Evolutionary conservation across 345 rosid species (phyloP).

Genomic region (Hibiscus syriacus): DNA sequence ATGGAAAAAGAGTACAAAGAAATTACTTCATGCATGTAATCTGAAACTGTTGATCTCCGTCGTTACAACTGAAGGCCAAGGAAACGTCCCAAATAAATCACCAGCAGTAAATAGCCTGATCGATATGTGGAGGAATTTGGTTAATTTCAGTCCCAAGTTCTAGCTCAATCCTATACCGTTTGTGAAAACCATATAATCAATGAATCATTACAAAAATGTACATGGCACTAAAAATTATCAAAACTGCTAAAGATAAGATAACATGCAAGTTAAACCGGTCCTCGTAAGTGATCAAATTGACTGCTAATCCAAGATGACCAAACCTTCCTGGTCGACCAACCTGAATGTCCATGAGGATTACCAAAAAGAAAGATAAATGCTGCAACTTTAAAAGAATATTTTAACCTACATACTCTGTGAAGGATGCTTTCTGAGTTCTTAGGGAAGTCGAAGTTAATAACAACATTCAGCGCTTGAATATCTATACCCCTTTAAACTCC

Average conservation of each 20-base stretch:
- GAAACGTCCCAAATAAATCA: constrained; percentile 25
- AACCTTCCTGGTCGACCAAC: constrained; percentile 99
- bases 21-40: background rate
- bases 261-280: constrained; percentile 94
- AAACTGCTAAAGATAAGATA: background rate
- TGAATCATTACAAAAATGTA: background rate
- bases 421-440: constrained; percentile 93
- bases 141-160: constrained; percentile 99
- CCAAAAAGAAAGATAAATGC: background rate
- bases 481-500: constrained; percentile 95
- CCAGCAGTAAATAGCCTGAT: constrained; percentile 88
- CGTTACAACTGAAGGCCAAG: constrained; percentile 15
- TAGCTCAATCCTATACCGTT: constrained; percentile 98
- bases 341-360: constrained; percentile 25
- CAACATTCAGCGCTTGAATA: constrained; percentile 98
- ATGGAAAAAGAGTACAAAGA: background rate
- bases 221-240: background rate
- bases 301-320: constrained; percentile 98
- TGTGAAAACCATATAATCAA: background rate
- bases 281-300: constrained; percentile 95
- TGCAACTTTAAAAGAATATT: background rate
- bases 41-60: constrained; percentile 33
- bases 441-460: constrained; percentile 95
- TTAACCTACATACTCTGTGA: constrained; percentile 67
- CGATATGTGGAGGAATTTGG: constrained; percentile 94